Conservation (phyloP, 768 basidiomycete genomes). For the Amanita muscaria region DNA sequence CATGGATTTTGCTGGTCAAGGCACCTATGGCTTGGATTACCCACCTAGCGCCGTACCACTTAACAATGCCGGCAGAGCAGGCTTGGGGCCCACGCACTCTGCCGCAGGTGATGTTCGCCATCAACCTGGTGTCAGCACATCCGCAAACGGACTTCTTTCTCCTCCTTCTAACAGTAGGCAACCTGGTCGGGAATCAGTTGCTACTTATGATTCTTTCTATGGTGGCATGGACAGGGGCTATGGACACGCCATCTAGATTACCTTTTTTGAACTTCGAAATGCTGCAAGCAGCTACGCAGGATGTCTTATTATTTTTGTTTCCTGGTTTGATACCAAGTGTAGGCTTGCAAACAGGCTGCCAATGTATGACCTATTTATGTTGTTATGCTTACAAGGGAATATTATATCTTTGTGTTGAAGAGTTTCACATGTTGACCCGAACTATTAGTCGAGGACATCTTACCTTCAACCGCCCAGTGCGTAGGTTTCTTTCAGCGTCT, state of each 20-base stretch:
- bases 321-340: too few species aligned
- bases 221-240: conserved; percentile 20
- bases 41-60: background rate
- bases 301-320: too few species aligned
- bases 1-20: conserved; percentile 5
- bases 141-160: conserved; percentile 2
- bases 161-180: conserved; percentile 13
- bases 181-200: conserved; percentile 16
- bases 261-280: too few species aligned
- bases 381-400: too few species aligned
- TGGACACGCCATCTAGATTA: too few species aligned
- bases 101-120: too few species aligned
- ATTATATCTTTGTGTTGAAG: too few species aligned
- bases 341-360: too few species aligned
- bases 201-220: conserved; percentile 35
- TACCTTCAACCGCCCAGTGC: background rate
- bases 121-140: too few species aligned
- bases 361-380: background rate
- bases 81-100: background rate
- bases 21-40: background rate
- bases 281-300: too few species aligned
- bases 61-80: background rate
- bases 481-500: conserved; percentile 2
- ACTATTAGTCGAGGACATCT: too few species aligned
- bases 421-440: too few species aligned